phyloP scores from a whole-genome alignment of 345 rosid genomes.

The Camelina laxa region DNA sequence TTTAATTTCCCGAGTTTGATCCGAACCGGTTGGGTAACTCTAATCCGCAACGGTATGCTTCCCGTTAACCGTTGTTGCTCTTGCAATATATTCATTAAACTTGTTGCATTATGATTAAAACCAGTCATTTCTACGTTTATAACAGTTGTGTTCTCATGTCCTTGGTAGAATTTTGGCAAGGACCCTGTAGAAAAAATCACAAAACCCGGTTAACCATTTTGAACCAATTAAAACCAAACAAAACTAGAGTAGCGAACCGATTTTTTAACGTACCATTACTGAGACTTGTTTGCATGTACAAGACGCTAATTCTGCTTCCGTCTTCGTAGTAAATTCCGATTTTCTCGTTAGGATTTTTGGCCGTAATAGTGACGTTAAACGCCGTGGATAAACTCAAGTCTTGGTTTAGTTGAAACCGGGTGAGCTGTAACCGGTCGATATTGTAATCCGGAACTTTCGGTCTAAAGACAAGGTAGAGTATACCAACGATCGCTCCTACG shows the following conservation, averaged over 20 bases:
- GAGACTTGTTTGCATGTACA: constrained; percentile 54
- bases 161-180: constrained; percentile 87
- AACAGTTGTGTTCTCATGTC: constrained; percentile 80
- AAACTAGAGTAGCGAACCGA: background rate
- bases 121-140: constrained; percentile 63
- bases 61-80: constrained; percentile 58
- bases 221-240: background rate
- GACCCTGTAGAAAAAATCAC: constrained; percentile 49
- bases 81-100: constrained; percentile 45
- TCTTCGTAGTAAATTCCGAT: constrained; percentile 83
- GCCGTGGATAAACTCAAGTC: constrained; percentile 59
- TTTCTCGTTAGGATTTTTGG: constrained; percentile 71
- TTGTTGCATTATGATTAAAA: constrained; percentile 55
- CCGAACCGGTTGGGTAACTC: constrained; percentile 80
- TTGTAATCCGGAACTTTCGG: constrained; percentile 79
- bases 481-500: constrained; percentile 53
- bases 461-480: constrained; percentile 70
- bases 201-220: background rate
- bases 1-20: constrained; percentile 75
- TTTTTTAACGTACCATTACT: constrained; percentile 47
- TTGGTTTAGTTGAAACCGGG: constrained; percentile 50
- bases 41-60: constrained; percentile 61
- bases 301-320: constrained; percentile 75
- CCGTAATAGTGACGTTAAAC: constrained; percentile 68
- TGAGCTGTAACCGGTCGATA: constrained; percentile 60